These are phyloP conservation scores for Penicillium cinerascens DNA, from an alignment of 495 filamentous ascomycete genomes.

Conservation along the genomic window DNA sequence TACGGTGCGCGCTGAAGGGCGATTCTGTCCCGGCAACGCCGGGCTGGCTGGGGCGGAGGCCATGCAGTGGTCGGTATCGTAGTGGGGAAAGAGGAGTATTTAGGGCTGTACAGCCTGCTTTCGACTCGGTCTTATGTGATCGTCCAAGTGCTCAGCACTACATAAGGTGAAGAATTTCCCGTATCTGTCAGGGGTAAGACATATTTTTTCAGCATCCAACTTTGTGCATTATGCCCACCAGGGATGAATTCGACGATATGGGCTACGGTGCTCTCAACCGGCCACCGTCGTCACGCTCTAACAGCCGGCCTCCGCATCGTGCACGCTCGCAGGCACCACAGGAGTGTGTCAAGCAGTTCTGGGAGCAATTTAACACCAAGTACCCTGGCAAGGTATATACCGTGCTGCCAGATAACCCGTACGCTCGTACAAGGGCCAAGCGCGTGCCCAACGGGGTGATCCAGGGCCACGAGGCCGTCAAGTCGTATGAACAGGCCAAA, in stretches of 20 bases:
- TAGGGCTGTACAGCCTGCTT: slow-evolving; percentile 1
- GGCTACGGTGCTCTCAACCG: slow-evolving; percentile 23
- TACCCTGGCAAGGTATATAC: slow-evolving; percentile 60
- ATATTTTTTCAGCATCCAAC: neutral
- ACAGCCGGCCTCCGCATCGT: slow-evolving; percentile 39
- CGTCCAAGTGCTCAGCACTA: slow-evolving; percentile 7
- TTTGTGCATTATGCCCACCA: slow-evolving; percentile 1
- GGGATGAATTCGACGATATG: slow-evolving; percentile 38
- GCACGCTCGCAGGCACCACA: slow-evolving; percentile 62
- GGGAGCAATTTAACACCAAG: slow-evolving; percentile 70
- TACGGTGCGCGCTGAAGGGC: slow-evolving; percentile 6
- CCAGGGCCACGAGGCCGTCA: slow-evolving; percentile 53
- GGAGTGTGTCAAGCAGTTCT: slow-evolving; percentile 70
- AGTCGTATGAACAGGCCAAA: slow-evolving; percentile 70
- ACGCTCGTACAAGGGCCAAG: slow-evolving; percentile 59
- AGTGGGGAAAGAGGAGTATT: neutral
- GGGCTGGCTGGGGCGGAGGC: slow-evolving; percentile 3
- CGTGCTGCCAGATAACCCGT: slow-evolving; percentile 69
- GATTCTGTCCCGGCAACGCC: slow-evolving; percentile 5
- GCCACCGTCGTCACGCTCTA: slow-evolving; percentile 38
- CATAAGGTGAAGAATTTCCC: neutral
- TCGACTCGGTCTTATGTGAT: neutral
- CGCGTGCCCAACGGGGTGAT: slow-evolving; percentile 49
- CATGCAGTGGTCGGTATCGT: slow-evolving; percentile 2
- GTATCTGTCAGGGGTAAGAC: neutral